Conservation (phyloP, 768 basidiomycete species). For the Megacollybia marginata region DNA sequence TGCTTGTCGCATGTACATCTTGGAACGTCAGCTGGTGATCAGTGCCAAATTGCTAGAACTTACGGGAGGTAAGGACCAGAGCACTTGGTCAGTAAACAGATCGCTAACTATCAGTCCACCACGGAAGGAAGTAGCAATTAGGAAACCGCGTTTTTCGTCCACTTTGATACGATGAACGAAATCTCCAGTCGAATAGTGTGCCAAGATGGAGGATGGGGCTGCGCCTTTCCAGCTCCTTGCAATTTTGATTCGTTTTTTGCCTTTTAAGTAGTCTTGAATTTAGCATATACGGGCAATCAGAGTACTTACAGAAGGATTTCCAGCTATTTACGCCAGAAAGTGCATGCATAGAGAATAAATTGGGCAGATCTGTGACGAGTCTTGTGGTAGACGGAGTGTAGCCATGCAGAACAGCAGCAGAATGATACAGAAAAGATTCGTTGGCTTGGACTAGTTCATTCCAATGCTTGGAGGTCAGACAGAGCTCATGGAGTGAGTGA, state of each 20-base stretch:
- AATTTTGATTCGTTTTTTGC: conserved; percentile 35
- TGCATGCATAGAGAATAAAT: conserved; percentile 24
- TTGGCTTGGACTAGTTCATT: conserved; percentile 38
- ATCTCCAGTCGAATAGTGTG: conserved; percentile 24
- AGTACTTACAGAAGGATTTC: conserved; percentile 53
- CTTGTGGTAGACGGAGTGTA: conserved; percentile 26
- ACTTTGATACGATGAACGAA: conserved; percentile 70
- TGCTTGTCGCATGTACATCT: conserved; percentile 41
- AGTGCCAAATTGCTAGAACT: conserved; percentile 11
- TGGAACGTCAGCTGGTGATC: not conserved
- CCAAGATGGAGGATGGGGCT: conserved; percentile 30
- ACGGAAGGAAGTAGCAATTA: conserved; percentile 46
- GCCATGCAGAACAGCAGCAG: conserved; percentile 45
- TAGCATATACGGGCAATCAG: not conserved
- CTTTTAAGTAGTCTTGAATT: conserved; percentile 23
- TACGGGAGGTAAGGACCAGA: conserved; percentile 64
- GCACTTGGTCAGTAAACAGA: conserved; percentile 32
- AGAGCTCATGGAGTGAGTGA: conserved; percentile 22
- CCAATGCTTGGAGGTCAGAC: conserved; percentile 29
- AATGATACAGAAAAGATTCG: conserved; percentile 46
- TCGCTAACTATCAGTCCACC: conserved; percentile 60
- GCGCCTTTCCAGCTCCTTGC: conserved; percentile 49
- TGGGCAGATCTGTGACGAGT: conserved; percentile 22
- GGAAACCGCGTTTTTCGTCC: conserved; percentile 52
- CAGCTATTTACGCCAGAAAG: conserved; percentile 36